Evolutionary conservation across 345 rosid species (phyloP), one percentile per base, ranked within the genome.

Genomic region (Laguncularia racemosa): DNA sequence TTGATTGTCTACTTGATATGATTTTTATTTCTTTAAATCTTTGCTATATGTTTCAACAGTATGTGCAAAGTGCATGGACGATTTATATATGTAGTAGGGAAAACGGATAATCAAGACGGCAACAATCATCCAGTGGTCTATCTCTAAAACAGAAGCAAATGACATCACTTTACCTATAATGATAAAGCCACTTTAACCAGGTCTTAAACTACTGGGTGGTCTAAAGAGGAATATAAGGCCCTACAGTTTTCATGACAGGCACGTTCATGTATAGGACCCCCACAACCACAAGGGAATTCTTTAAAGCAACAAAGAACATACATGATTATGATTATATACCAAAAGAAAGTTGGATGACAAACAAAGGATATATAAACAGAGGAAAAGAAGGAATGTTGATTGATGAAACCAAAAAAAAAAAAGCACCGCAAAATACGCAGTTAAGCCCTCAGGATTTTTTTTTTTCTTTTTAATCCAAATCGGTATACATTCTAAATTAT

Each of bases 231-330:
- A 12, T 14, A 33, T 46, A n/a, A n/a, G 80, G 77, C 20, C 82
- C 82, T 74, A 77, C 80, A 43, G 43, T 54, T 82, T 33, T 82
- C 74, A 77, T 77, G 81, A 73, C 50, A 69, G 20, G 69, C 88
- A 82, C 88, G 83, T 79, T 77, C 65, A 23, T 38, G 21, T 52
- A 69, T 21, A 71, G 74, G 38, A 73, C 81, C 77, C 82, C 74
- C 84, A 54, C 12, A 16, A 12, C 40, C 21, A 23, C n/a, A 49
- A 69, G 48, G 20, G 21, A 15, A 18, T 2, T 33, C 20, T 60
- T 17, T 52, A 59, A 71, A 68, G 55, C 61, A 55, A 71, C 26
- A 63, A 44, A 60, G 48, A 15, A 18, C 40, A 49, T 14, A 7
- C 15, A 65, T n/a, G n/a, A n/a, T n/a, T n/a, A 67, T 78, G 60